These are phyloP conservation scores for Eucalyptus virginea DNA, from an alignment of 345 rosid species.

Conservation along the genomic window DNA sequence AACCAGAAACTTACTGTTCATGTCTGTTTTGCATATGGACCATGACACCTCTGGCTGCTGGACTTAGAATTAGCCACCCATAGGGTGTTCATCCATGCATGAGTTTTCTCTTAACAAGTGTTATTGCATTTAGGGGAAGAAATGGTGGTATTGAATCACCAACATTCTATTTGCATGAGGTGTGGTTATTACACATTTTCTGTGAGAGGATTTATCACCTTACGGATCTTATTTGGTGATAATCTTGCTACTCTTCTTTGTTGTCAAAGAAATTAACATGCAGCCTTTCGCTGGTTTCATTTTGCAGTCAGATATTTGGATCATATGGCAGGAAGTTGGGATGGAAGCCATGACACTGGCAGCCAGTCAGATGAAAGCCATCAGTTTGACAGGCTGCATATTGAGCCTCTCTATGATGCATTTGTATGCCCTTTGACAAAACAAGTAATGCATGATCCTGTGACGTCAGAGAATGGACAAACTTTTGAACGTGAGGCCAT, in stretches of 20 bases:
- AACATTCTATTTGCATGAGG: background rate
- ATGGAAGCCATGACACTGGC: slow-evolving; percentile 44
- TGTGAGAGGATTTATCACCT: background rate
- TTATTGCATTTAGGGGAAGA: background rate
- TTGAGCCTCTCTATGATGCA: slow-evolving; percentile 77
- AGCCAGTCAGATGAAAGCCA: slow-evolving; percentile 76
- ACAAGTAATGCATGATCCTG: slow-evolving; percentile 82
- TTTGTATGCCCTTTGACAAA: slow-evolving; percentile 92
- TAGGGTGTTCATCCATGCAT: background rate
- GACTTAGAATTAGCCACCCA: background rate
- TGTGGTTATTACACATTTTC: background rate
- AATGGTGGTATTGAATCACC: background rate
- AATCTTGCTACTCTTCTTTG: background rate
- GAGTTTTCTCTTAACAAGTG: background rate
- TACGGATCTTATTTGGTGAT: background rate
- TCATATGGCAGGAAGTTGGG: slow-evolving; percentile 62
- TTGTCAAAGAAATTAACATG: background rate
- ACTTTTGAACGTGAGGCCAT: slow-evolving; percentile 90
- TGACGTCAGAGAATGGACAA: slow-evolving; percentile 76
- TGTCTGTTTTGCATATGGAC: background rate
- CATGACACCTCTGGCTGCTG: background rate
- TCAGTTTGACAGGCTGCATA: slow-evolving; percentile 41
- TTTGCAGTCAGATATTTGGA: background rate
- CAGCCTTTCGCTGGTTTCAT: background rate
- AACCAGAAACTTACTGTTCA: background rate